Percentiles rank a stretch among this genome's conserved stretches.
phyloP scores from a whole-genome alignment of 257 asterid species.

The Solanum sparsipilum region DNA sequence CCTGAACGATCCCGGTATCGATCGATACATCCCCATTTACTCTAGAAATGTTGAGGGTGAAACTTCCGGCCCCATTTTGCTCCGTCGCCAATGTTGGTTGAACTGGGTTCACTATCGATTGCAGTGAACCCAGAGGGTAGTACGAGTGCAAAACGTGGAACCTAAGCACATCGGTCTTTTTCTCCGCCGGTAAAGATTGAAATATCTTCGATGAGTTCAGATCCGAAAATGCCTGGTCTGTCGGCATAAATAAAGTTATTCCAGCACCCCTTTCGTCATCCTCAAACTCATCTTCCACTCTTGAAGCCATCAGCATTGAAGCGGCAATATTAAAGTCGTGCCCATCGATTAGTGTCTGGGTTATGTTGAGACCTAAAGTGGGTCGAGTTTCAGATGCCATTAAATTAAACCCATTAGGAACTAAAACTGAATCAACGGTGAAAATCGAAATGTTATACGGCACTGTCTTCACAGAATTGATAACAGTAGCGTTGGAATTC shows the following conservation, averaged over 20 bases:
- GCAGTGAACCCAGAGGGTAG: conserved; percentile 50
- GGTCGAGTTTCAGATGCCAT: conserved; percentile 58
- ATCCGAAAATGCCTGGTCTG: conserved; percentile 53
- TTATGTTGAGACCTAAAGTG: conserved; percentile 46
- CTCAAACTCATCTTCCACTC: conserved; percentile 69
- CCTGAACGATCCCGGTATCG: conserved; percentile 60
- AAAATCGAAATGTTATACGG: conserved; percentile 38
- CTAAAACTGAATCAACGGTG: conserved; percentile 31
- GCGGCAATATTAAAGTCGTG: conserved; percentile 55
- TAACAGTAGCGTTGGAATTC: conserved; percentile 39
- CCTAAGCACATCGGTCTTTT: conserved; percentile 37
- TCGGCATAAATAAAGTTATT: conserved; percentile 48
- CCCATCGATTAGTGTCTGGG: conserved; percentile 46
- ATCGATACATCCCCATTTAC: conserved; percentile 67
- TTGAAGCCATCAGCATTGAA: conserved; percentile 62
- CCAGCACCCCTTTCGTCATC: conserved; percentile 78
- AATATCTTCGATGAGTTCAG: conserved; percentile 34
- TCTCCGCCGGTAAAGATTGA: conserved; percentile 50
- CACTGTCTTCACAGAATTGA: conserved; percentile 26
- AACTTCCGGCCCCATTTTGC: conserved; percentile 61
- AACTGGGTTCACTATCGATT: conserved; percentile 66
- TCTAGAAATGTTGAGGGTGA: conserved; percentile 58
- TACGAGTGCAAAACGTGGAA: conserved; percentile 57
- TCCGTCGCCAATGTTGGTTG: conserved; percentile 87
- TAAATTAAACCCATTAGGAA: conserved; percentile 38